Conservation (phyloP, 2,329 filamentous ascomycete species). For the Myriangium duriaei region DNA sequence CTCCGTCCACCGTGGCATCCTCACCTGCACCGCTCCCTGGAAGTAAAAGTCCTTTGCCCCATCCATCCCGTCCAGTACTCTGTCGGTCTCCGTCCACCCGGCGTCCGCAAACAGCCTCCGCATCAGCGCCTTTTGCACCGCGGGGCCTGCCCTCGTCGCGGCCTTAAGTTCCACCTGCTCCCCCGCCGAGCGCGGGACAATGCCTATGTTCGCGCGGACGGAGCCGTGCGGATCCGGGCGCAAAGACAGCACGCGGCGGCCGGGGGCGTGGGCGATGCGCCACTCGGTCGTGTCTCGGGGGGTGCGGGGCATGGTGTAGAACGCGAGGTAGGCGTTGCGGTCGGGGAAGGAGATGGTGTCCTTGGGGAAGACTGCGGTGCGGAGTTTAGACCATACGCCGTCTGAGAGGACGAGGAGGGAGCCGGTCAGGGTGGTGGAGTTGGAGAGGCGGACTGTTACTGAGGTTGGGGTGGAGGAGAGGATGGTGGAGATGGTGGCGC, state of each 20-base stretch:
- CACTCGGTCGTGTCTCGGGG: constrained; percentile 11
- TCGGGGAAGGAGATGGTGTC: constrained; percentile 9
- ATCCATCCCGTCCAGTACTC: constrained; percentile 27
- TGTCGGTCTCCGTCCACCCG: constrained; percentile 20
- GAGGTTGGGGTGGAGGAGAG: constrained; percentile 19
- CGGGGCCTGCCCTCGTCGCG: no score
- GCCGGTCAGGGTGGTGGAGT: constrained; percentile 1
- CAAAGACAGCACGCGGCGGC: no score
- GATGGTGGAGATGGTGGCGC: constrained; percentile 34
- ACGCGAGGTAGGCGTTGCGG: constrained; percentile 10
- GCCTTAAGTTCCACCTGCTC: no score
- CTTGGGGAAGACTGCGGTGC: constrained; percentile 11
- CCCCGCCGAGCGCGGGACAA: no score
- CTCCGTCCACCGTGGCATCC: constrained; percentile 23
- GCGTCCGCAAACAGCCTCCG: constrained; percentile 15
- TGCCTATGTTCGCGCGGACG: neutral
- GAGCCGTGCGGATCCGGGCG: constrained; percentile 18
- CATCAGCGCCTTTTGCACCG: constrained; percentile 15
- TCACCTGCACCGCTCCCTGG: constrained; percentile 16
- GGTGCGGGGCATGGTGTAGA: constrained; percentile 11
- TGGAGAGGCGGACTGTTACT: constrained; percentile 7
- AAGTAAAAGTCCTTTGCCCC: constrained; percentile 18
- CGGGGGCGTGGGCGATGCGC: constrained; percentile 17
- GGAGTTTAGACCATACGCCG: constrained; percentile 12
- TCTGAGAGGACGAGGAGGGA: constrained; percentile 1